phyloP scores from a whole-genome alignment of 2,329 filamentous ascomycete species.

The Colletotrichum liaoningense region DNA sequence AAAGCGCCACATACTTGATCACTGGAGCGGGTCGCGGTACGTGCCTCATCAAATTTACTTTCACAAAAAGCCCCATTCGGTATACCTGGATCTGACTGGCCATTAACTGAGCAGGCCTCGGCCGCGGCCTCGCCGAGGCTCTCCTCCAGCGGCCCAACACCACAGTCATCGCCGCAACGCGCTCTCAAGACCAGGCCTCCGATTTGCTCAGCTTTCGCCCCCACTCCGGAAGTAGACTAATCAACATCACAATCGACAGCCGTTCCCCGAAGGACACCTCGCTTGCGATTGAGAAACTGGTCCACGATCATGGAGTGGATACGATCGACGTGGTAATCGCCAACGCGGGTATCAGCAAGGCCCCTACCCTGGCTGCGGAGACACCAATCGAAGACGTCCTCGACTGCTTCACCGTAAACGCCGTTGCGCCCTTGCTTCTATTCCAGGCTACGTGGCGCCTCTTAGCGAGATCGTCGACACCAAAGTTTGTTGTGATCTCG shows the following conservation, averaged over 20 bases:
- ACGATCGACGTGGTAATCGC: slow-evolving; percentile 62
- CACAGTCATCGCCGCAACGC: slow-evolving; percentile 54
- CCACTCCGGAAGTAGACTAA: not conserved
- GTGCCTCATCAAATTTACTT: not conserved
- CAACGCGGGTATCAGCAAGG: slow-evolving; percentile 56
- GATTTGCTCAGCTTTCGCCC: slow-evolving; percentile 47
- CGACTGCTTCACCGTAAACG: not conserved
- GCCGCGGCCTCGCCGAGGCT: slow-evolving; percentile 44
- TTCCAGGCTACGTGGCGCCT: not conserved
- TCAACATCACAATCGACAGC: slow-evolving; percentile 1
- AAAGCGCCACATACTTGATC: not conserved
- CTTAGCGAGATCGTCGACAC: not conserved
- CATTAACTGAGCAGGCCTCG: slow-evolving; percentile 43
- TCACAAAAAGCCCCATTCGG: not conserved
- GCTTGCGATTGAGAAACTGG: slow-evolving; percentile 45
- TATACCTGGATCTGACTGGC: not conserved
- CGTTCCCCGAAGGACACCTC: slow-evolving; percentile 41
- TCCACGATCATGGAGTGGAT: slow-evolving; percentile 46
- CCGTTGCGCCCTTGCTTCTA: not conserved
- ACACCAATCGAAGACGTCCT: not conserved
- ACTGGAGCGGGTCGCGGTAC: not conserved
- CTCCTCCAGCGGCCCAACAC: slow-evolving; percentile 66
- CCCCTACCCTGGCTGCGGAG: not conserved
- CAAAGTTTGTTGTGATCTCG: not conserved
- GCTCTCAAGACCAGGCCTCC: slow-evolving; percentile 41